Evolutionary conservation across 441 rosid genomes (phyloP).

Genomic region (Populus trichocarpa): DNA sequence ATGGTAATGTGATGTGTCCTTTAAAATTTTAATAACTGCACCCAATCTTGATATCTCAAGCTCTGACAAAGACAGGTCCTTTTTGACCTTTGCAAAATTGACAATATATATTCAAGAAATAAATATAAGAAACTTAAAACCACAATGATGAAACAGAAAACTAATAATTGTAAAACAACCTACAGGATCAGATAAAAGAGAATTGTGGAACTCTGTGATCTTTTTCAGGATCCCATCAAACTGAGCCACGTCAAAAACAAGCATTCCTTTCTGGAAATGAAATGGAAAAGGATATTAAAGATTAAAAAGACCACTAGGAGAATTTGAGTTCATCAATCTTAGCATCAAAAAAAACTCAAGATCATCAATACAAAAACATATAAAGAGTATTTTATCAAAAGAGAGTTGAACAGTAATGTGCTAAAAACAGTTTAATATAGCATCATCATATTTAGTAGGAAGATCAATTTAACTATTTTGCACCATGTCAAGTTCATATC

Average conservation of each 20-base stretch:
- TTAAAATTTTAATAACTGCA: slow-evolving; percentile 62
- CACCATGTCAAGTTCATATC: not conserved
- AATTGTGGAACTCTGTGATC: slow-evolving; percentile 70
- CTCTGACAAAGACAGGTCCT: slow-evolving; percentile 56
- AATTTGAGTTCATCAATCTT: not conserved
- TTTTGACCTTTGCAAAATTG: slow-evolving; percentile 60
- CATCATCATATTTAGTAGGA: not conserved
- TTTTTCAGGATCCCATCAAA: slow-evolving; percentile 96
- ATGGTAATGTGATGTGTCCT: slow-evolving; percentile 95
- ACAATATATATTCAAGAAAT: slow-evolving; percentile 14
- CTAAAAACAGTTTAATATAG: not conserved
- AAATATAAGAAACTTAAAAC: not conserved
- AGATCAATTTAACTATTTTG: not conserved
- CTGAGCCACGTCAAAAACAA: slow-evolving; percentile 86
- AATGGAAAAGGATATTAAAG: slow-evolving; percentile 12
- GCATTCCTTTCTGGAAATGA: slow-evolving; percentile 89
- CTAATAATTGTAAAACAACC: slow-evolving; percentile 11
- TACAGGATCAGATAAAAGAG: slow-evolving; percentile 61
- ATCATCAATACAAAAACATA: not conserved
- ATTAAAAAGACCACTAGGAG: slow-evolving; percentile 5
- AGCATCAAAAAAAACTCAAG: not conserved
- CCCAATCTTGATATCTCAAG: slow-evolving; percentile 64
- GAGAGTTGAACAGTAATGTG: not conserved
- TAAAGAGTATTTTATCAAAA: not conserved
- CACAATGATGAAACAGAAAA: slow-evolving; percentile 7